These are phyloP conservation scores for Solanum dulcamara DNA, from an alignment of 257 asterid genomes.

Conservation along the genomic window DNA sequence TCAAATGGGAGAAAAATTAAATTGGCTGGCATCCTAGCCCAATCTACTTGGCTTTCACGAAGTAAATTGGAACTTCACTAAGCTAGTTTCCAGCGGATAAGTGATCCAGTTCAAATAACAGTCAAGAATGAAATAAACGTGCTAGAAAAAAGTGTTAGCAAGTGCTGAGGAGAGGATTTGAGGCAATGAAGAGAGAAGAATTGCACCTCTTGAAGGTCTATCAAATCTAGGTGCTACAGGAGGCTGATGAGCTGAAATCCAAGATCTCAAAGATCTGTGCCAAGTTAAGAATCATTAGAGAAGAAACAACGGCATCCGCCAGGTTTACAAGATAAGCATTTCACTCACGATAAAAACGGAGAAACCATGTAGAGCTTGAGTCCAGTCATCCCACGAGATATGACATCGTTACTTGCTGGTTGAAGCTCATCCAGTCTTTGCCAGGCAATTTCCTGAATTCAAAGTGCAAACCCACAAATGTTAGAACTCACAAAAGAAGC, in stretches of 20 bases:
- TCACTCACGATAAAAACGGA: constrained; percentile 64
- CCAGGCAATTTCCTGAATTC: constrained; percentile 86
- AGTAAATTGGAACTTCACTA: not conserved
- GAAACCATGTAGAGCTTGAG: constrained; percentile 91
- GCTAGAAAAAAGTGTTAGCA: not conserved
- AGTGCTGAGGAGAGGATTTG: not conserved
- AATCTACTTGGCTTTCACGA: not conserved
- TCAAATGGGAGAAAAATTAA: not conserved
- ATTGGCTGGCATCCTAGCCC: not conserved
- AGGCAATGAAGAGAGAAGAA: not conserved
- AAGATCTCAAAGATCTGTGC: constrained; percentile 57
- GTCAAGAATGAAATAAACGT: not conserved
- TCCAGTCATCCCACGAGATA: constrained; percentile 68
- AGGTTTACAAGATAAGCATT: not conserved
- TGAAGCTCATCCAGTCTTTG: constrained; percentile 73
- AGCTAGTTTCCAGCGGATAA: not conserved
- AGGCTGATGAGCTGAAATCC: constrained; percentile 70
- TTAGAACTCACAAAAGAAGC: not conserved
- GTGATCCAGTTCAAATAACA: not conserved
- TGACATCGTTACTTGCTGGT: constrained; percentile 57
- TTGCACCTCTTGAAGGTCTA: constrained; percentile 47
- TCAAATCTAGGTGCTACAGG: constrained; percentile 47
- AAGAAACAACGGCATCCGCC: not conserved
- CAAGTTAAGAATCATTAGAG: not conserved
- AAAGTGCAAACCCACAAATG: not conserved